Conservation (phyloP, 768 basidiomycete genomes). For the Clathrus columnatus region DNA sequence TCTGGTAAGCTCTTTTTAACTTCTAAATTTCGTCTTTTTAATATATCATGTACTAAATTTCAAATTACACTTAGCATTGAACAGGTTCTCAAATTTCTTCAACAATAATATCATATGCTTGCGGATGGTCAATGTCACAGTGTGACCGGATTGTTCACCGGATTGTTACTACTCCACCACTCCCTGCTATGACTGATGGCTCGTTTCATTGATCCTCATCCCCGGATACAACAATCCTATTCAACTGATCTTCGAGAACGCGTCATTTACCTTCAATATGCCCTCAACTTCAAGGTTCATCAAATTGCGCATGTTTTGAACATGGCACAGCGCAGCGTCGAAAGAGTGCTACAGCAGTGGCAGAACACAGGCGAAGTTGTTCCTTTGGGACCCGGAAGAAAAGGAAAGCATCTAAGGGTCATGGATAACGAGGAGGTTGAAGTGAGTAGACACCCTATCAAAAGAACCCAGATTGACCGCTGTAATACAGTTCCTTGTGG, state of each 20-base stretch:
- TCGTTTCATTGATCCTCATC: not conserved
- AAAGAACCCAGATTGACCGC: not conserved
- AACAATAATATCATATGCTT: too few species aligned
- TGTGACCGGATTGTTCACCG: too few species aligned
- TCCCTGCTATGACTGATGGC: too few species aligned
- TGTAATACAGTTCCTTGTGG: conserved; percentile 13
- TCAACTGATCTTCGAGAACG: not conserved
- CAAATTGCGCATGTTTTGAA: not conserved
- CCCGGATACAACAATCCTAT: not conserved
- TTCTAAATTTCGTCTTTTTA: too few species aligned
- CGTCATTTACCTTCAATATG: not conserved
- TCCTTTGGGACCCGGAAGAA: not conserved
- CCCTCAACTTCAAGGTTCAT: not conserved
- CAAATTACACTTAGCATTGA: too few species aligned
- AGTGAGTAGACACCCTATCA: not conserved
- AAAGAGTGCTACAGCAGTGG: not conserved
- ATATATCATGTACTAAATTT: too few species aligned
- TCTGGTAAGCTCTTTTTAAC: too few species aligned
- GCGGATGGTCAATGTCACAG: too few species aligned
- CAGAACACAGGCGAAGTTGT: not conserved
- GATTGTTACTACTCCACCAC: too few species aligned
- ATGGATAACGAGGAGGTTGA: not conserved
- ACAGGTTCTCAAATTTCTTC: too few species aligned
- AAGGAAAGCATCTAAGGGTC: not conserved
- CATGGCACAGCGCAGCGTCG: not conserved